Conservation (phyloP, 768 basidiomycete genomes). For the Leccinellum albellum region DNA sequence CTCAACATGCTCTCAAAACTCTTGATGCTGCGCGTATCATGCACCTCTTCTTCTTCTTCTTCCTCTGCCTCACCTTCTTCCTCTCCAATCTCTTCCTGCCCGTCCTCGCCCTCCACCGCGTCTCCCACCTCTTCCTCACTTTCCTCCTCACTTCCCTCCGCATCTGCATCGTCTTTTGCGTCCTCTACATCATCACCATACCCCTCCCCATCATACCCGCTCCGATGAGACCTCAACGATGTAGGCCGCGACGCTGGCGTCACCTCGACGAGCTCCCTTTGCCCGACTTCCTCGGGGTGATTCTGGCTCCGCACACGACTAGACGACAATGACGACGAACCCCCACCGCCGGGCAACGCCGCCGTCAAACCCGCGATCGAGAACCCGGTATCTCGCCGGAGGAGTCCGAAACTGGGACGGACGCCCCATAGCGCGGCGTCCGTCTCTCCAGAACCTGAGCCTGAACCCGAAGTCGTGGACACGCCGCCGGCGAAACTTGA, state of each 20-base stretch:
- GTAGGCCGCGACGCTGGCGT: conserved; percentile 41
- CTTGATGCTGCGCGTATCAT: conserved; percentile 71
- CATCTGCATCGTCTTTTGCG: conserved; percentile 6
- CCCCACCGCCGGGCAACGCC: conserved; percentile 45
- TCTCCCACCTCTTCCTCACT: conserved; percentile 24
- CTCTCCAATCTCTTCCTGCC: conserved; percentile 13
- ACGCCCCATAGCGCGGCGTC: no score
- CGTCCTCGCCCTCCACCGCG: conserved; percentile 22
- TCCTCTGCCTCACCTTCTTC: conserved; percentile 13
- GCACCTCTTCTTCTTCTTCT: conserved; percentile 29
- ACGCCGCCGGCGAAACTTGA: neutral
- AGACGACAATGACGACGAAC: neutral
- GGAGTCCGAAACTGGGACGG: conserved; percentile 58
- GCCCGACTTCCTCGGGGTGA: conserved; percentile 36
- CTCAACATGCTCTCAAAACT: conserved; percentile 89
- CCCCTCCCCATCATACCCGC: conserved; percentile 16
- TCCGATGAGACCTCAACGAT: conserved; percentile 38
- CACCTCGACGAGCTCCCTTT: conserved; percentile 54
- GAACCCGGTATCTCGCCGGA: conserved; percentile 74
- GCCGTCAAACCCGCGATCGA: conserved; percentile 75
- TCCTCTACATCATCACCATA: conserved; percentile 13
- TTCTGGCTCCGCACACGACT: conserved; percentile 6
- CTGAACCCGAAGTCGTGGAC: neutral
- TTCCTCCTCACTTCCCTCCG: neutral
- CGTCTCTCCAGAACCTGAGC: conserved; percentile 7